phyloP scores from a whole-genome alignment of 2,329 filamentous ascomycete species.

The Parascedosporium putredinis region DNA sequence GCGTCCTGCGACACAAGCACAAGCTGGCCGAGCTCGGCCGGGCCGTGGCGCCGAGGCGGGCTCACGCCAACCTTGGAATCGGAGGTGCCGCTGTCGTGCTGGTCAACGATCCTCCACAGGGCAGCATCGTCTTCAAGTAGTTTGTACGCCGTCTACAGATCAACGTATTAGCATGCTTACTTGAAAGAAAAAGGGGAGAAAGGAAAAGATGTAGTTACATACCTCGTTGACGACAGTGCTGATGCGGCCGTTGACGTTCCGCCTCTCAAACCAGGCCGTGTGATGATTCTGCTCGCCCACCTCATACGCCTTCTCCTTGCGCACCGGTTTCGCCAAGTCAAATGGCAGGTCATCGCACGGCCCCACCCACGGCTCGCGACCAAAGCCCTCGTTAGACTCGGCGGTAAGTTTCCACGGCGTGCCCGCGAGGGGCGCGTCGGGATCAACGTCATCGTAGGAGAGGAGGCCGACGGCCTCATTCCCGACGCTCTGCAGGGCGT shows the following conservation, averaged over 20 bases:
- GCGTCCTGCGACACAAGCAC: constrained; percentile 12
- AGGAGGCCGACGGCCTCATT: constrained; percentile 12
- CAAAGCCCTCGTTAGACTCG: constrained; percentile 2
- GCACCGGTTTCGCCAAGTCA: constrained; percentile 12
- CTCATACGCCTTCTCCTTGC: constrained; percentile 12
- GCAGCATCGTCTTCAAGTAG: constrained; percentile 11
- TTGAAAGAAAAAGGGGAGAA: not conserved
- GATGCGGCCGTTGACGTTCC: not conserved
- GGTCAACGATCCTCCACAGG: constrained; percentile 9
- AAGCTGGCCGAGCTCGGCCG: constrained; percentile 11
- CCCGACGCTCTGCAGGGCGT: constrained; percentile 7
- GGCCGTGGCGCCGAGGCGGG: constrained; percentile 4
- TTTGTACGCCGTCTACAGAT: constrained; percentile 11
- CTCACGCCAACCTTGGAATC: no score
- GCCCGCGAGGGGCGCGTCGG: constrained; percentile 9
- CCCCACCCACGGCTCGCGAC: constrained; percentile 2
- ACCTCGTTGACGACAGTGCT: constrained; percentile 10
- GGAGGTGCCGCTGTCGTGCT: not conserved
- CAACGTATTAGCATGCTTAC: not conserved
- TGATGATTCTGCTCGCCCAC: constrained; percentile 11
- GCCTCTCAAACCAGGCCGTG: constrained; percentile 6
- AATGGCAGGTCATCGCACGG: constrained; percentile 13
- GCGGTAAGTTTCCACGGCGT: constrained; percentile 10
- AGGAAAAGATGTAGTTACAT: not conserved
- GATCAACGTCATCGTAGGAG: constrained; percentile 13